A percentile compares a stretch with the other conserved stretches of the same genome.
phyloP scores from a whole-genome alignment of 2,329 filamentous ascomycete species.

The Alternaria sp. region DNA sequence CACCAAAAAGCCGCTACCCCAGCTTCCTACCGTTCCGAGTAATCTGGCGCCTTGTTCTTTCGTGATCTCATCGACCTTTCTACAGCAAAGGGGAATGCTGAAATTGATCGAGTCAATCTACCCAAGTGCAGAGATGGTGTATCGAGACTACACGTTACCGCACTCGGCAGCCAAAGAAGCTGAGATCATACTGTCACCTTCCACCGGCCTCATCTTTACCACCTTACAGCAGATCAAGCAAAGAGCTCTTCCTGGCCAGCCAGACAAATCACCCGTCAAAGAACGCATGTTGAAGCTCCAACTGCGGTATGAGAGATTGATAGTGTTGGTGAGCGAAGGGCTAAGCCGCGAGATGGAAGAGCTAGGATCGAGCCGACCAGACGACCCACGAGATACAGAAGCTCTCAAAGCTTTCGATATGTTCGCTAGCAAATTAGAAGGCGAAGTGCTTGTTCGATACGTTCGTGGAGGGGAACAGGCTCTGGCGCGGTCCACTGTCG shows the following conservation, averaged over 20 bases:
- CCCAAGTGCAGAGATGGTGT: conserved; percentile 61
- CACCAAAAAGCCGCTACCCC: neutral
- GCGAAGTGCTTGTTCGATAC: conserved; percentile 48
- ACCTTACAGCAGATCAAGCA: conserved; percentile 77
- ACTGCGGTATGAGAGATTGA: conserved; percentile 68
- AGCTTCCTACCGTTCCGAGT: conserved; percentile 35
- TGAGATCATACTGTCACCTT: conserved; percentile 75
- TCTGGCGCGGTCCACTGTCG: conserved; percentile 43
- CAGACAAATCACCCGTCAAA: conserved; percentile 51
- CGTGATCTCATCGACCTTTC: conserved; percentile 61
- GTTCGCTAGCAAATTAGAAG: conserved; percentile 54
- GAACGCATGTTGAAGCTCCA: conserved; percentile 63
- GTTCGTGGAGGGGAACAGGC: conserved; percentile 52
- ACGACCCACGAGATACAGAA: conserved; percentile 52
- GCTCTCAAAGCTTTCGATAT: conserved; percentile 59
- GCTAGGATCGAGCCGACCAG: conserved; percentile 24
- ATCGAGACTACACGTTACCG: conserved; percentile 62
- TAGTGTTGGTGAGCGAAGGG: conserved; percentile 68
- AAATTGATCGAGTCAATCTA: conserved; percentile 59
- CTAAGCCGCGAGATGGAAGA: conserved; percentile 35
- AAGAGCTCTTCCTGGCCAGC: conserved; percentile 68
- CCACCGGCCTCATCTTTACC: conserved; percentile 72
- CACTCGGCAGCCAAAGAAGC: conserved; percentile 60
- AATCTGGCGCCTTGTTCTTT: conserved; percentile 47
- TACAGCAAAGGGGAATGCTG: conserved; percentile 56